Evolutionary conservation across 306 rosid genomes (phyloP).

Genomic region (Quercus glauca): DNA sequence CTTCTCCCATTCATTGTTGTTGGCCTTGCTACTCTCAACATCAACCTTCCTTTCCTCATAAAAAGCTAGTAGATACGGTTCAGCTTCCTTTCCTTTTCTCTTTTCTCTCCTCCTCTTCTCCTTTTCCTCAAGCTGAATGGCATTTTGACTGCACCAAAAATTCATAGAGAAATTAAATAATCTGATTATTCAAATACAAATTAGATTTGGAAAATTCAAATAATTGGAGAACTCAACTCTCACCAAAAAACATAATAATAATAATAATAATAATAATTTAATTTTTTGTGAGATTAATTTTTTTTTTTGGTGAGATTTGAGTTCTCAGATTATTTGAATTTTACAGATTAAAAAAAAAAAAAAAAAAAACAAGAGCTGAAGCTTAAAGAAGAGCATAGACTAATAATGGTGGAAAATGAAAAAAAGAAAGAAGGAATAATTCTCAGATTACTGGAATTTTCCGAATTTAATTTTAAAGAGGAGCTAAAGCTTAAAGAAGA

Average conservation of each 20-base stretch:
- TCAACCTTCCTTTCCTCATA: slow-evolving; percentile 92
- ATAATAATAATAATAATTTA: neutral
- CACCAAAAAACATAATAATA: neutral
- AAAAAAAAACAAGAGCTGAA: no score
- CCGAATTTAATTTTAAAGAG: no score
- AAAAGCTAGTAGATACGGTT: slow-evolving; percentile 70
- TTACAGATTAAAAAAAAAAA: no score
- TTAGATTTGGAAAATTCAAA: slow-evolving; percentile 28
- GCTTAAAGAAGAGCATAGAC: no score
- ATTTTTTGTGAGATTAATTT: no score
- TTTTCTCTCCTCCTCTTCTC: slow-evolving; percentile 86
- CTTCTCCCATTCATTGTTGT: slow-evolving; percentile 94
- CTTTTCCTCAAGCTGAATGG: slow-evolving; percentile 81
- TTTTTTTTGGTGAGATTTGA: neutral
- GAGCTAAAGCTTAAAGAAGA: no score
- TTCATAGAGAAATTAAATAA: neutral
- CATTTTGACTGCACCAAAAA: slow-evolving; percentile 70
- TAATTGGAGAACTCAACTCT: slow-evolving; percentile 2
- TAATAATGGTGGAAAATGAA: no score
- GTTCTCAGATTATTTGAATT: no score
- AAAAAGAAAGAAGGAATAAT: no score
- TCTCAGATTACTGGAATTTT: no score
- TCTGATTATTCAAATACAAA: neutral
- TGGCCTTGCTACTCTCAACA: slow-evolving; percentile 78
- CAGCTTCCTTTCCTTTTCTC: slow-evolving; percentile 73